Percentiles rank a stretch among this genome's conserved stretches.
phyloP scores from a whole-genome alignment of 2,329 filamentous ascomycete species.

The Fusarium veterinarium region DNA sequence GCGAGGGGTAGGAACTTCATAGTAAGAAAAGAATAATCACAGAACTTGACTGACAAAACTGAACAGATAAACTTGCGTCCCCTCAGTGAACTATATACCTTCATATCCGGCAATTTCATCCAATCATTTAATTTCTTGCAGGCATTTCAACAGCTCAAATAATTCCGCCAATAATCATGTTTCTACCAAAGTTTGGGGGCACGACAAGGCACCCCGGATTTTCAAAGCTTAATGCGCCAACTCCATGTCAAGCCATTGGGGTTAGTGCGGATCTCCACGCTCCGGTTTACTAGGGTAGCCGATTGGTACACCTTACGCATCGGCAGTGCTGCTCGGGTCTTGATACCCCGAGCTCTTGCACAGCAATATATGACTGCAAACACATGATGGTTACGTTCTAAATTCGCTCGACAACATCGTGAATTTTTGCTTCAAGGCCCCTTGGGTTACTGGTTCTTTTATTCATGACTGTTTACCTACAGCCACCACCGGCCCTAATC shows the following conservation, averaged over 20 bases:
- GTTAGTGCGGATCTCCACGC: not conserved
- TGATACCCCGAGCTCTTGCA: accelerated
- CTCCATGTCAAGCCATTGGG: not conserved
- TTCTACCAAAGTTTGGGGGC: not conserved
- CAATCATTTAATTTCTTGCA: not conserved
- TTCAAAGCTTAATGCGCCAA: not conserved
- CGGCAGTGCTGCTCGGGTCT: not conserved
- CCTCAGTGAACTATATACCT: not conserved
- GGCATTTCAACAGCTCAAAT: accelerated
- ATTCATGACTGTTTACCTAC: not conserved
- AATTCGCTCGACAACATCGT: accelerated
- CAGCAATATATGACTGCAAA: too few relatives aligned
- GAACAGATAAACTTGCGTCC: not conserved
- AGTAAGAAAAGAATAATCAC: accelerated
- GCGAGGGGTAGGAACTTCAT: not conserved
- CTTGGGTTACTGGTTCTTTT: not conserved
- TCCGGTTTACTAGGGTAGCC: not conserved
- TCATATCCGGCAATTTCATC: not conserved
- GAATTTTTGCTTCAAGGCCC: accelerated
- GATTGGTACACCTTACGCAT: not conserved
- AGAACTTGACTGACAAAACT: not conserved
- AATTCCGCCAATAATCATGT: not conserved
- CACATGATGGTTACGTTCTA: too few relatives aligned
- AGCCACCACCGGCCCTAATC: not conserved
- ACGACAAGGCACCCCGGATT: not conserved